Conservation (phyloP, 805 yeast genomes). For the Wickerhamiella occidentalis region DNA sequence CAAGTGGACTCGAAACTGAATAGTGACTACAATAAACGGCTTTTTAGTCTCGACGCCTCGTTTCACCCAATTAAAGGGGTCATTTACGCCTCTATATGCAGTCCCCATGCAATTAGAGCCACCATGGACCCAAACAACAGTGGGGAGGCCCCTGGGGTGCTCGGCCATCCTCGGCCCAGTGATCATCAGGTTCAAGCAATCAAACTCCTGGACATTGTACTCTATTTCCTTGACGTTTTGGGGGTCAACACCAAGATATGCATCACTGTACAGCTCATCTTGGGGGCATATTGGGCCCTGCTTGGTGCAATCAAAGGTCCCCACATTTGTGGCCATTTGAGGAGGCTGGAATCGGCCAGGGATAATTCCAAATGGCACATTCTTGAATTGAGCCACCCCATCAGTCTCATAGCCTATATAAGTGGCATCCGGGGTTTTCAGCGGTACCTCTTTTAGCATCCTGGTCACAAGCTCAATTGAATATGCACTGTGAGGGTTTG, state of each 20-base stretch:
- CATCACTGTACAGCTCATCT: conserved; percentile 16
- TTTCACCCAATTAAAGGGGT: conserved; percentile 23
- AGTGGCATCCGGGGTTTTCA: conserved; percentile 6
- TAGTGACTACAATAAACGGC: conserved; percentile 29
- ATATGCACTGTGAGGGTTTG: background rate
- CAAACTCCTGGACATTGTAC: conserved; percentile 23
- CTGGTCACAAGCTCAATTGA: background rate
- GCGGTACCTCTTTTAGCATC: background rate
- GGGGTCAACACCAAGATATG: conserved; percentile 14
- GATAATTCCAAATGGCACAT: conserved; percentile 15
- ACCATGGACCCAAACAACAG: conserved; percentile 32
- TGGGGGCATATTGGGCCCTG: conserved; percentile 21
- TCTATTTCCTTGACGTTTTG: conserved; percentile 17
- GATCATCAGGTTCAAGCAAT: conserved; percentile 26
- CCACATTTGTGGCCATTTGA: conserved; percentile 2
- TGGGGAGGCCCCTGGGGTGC: conserved; percentile 23
- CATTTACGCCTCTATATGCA: conserved; percentile 23
- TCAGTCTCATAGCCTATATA: conserved; percentile 10
- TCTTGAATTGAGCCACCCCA: conserved; percentile 14
- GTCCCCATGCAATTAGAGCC: conserved; percentile 30
- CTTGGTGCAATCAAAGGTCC: conserved; percentile 13
- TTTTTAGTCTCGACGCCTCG: conserved; percentile 17
- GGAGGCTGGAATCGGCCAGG: conserved; percentile 13
- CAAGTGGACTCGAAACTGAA: conserved; percentile 31
- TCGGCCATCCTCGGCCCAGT: conserved; percentile 11